Base-by-base conservation (phyloP, 805 yeast genomes). In the Candida ovalis region DNA sequence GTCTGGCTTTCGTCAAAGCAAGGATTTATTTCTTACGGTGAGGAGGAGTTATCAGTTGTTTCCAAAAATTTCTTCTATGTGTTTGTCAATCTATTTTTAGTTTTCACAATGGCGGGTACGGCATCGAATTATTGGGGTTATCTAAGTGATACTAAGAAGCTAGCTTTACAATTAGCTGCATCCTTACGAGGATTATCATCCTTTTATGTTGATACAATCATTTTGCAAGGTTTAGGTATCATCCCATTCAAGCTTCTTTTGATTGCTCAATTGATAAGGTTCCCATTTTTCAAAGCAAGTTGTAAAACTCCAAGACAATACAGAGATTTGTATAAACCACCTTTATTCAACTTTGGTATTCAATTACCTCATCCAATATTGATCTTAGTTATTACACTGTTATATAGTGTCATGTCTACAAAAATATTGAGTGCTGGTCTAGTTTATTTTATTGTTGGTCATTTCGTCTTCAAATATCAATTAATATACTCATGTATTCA, bases 11-110 rank as follows among this genome's bases (percentile, higher is more conserved):
- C 97, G 0, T 73, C 82, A 2, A 75, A 79, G 43, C 99, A 92
- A 70, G 98, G 98, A 0, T 88, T 81, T 58, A 83, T 95, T 0
- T 89, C 97, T 5, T 84, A 86, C 58, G 91, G 96, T 36, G 98
- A 94, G 56, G 96, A 88, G 56, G 98, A 94, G 63, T 69, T 90
- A 17, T 86, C 96, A 0, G 80, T 90, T 22, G 95, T 92, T 2
- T 82, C 94, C 24, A 92, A 92, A 68, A 94, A 94, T 71, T 92
- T 91, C 69, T 91, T 94, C 64, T 94, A 90, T 67, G 86, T 91
- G 33, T 94, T 94, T 69, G 96, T 92, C 54, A 92, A 92, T 66
- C 75, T 94, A 77, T 94, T 92, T 62, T 73, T 92, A 61, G 96
- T 92, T 24, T 94, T 94, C 71, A 92, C 98, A 1, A 77, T 91